Evolutionary conservation across 305 asterid genomes (phyloP).

Genomic region (Solanum hybrid): DNA sequence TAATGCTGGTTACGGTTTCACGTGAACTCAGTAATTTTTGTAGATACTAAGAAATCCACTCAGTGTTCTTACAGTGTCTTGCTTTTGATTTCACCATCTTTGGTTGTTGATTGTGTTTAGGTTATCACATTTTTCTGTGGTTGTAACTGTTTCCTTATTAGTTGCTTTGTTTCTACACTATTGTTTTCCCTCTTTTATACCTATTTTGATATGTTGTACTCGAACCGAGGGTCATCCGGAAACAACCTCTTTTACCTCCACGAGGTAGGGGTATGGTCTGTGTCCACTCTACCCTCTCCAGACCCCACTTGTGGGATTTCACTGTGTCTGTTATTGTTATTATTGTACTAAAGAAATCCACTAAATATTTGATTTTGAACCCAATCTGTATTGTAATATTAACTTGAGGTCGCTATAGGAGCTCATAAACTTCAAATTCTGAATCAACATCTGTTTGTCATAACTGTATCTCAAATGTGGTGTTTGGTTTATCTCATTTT

Average conservation of each 20-base stretch:
- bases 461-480: slow-evolving; percentile 11
- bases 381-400: background rate
- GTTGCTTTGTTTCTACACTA: background rate
- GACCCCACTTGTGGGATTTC: background rate
- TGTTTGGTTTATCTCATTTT: slow-evolving; percentile 12
- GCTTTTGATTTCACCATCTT: background rate
- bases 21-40: background rate
- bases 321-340: too few species aligned
- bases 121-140: background rate
- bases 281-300: background rate
- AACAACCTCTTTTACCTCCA: background rate
- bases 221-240: background rate
- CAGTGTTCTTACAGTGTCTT: background rate
- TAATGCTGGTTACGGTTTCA: background rate
- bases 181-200: background rate
- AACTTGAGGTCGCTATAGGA: background rate
- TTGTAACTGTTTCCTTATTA: background rate
- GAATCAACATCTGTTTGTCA: background rate
- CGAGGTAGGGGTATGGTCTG: background rate
- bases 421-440: background rate
- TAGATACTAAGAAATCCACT: background rate
- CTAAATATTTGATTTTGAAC: too few species aligned
- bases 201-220: background rate
- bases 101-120: background rate
- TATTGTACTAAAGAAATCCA: too few species aligned